Conservation (phyloP, 805 yeast genomes). For the Ogataea salicorniae region DNA sequence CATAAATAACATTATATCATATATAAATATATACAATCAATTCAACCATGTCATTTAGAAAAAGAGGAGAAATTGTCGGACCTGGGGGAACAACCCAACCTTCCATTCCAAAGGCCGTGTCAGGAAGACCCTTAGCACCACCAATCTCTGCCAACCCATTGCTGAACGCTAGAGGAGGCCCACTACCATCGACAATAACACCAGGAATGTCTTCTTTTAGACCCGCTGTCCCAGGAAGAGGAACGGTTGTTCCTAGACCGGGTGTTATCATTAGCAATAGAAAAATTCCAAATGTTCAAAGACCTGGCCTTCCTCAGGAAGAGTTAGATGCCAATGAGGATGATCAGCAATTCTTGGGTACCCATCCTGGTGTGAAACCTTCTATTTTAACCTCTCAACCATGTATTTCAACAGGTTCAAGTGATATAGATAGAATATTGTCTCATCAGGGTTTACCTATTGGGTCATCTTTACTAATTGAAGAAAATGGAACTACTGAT, state of each 20-base stretch:
- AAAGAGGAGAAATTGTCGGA: conserved; percentile 45
- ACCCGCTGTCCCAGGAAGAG: conserved; percentile 20
- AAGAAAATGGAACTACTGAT: conserved; percentile 87
- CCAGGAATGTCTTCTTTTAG: conserved; percentile 8
- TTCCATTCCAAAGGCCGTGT: conserved; percentile 5
- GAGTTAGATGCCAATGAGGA: not conserved
- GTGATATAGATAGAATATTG: conserved; percentile 67
- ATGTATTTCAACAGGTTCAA: conserved; percentile 74
- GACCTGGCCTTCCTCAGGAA: not conserved
- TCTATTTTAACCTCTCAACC: conserved; percentile 72
- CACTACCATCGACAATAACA: not conserved
- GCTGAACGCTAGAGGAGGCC: not conserved
- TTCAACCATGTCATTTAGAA: conserved; percentile 49
- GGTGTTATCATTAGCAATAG: too few species aligned
- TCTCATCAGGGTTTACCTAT: conserved; percentile 84
- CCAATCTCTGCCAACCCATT: not conserved
- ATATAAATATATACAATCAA: not conserved
- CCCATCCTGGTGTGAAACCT: conserved; percentile 65
- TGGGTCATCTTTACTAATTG: conserved; percentile 64
- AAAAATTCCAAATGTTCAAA: not conserved
- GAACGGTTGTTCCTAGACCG: not conserved
- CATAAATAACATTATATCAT: too few species aligned
- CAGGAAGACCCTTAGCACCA: conserved; percentile 2
- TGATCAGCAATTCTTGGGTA: conserved; percentile 1
- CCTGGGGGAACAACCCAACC: conserved; percentile 11